Evolutionary conservation across 2,329 filamentous ascomycete genomes (phyloP), one percentile per base, ranked within the genome.

Genomic region (Alternaria brassicicola): DNA sequence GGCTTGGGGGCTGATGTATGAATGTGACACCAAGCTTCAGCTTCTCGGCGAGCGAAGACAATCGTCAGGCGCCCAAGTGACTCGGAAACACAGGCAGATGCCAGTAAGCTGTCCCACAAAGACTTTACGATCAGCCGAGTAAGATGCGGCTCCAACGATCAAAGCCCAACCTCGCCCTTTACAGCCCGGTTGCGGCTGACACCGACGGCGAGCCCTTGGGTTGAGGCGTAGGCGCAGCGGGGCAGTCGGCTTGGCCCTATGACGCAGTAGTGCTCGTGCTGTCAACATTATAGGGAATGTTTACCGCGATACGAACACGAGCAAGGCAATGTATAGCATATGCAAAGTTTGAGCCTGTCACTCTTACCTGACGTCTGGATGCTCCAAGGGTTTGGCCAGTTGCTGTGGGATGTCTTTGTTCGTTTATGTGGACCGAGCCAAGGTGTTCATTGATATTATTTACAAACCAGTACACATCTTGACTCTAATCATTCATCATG

Each of bases 181-280:
- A 66, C 67, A 66, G 64, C 67, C 66, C 57, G 54, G 52, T 45
- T 67, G 68, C 67, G 68, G 69, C 69, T 72, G 69, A 66, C 59
- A 51, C 19, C 55, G 25, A 48, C 42, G n/a, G 50, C 42, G 42
- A 48, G 33, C 31, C 35, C 56, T 50, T 59, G 52, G 45, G 39
- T 39, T 50, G 23, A 31, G 50, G 49, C 55, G 51, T 41, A 59
- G 25, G 36, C 55, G 55, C 49, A 54, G 50, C 63, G 68, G 65
- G 63, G 68, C 61, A 62, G 47, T 19, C 13, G 42, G 54, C 59
- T 62, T 66, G 59, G 61, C 52, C 62, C 52, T 67, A 72, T 70
- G 70, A 73, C 67, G 67, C 63, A 56, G 21, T 35, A 50, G 35
- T 50, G 21, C 31, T 42, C 45, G 48, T 48, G 25, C 46, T 26